These are phyloP conservation scores for Xylaria sp. DNA, from an alignment of 2,329 filamentous ascomycete species.

Conservation along the genomic window DNA sequence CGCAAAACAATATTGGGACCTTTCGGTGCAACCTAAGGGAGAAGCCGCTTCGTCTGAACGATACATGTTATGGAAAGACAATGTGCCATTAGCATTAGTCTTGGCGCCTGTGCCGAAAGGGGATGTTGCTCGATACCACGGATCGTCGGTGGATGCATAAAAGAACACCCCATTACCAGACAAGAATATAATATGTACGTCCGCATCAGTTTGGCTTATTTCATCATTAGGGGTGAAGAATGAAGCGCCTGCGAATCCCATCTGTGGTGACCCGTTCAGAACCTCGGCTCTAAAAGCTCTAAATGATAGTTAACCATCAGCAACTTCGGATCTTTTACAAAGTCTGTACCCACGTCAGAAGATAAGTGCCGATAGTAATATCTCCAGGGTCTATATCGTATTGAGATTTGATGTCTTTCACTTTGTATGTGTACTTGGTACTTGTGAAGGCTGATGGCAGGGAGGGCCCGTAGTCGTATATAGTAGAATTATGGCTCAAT, in stretches of 20 bases:
- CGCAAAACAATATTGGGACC: conserved; percentile 17
- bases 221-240: neutral
- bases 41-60: conserved; percentile 16
- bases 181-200: conserved; percentile 19
- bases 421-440: conserved; percentile 9
- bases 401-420: neutral
- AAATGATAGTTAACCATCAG: too few species aligned
- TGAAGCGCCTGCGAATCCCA: too few species aligned
- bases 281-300: too few species aligned
- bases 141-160: conserved; percentile 3
- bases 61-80: too few species aligned
- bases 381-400: neutral
- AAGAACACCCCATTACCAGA: conserved; percentile 24
- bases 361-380: too few species aligned
- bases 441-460: too few species aligned
- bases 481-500: neutral
- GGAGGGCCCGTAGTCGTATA: conserved; percentile 15
- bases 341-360: too few species aligned
- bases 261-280: too few species aligned
- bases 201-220: conserved; percentile 13
- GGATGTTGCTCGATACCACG: conserved; percentile 16
- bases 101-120: too few species aligned
- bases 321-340: too few species aligned
- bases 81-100: too few species aligned
- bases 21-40: conserved; percentile 17